Percentiles rank a stretch among this genome's conserved stretches.
Conservation (phyloP, 805 yeast species). For the Brettanomyces anomalus region DNA sequence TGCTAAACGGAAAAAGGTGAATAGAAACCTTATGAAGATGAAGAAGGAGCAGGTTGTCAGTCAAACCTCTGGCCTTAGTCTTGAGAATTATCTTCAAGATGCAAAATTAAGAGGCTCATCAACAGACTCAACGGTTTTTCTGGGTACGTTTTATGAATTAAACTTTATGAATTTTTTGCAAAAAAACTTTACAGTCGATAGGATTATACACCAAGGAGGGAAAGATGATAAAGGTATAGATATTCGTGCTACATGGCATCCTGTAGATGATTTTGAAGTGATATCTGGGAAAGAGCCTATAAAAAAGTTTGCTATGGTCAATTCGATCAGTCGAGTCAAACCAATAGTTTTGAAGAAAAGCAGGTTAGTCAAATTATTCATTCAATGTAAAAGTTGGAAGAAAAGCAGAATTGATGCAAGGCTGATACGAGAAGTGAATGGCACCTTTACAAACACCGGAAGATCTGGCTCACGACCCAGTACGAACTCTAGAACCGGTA, state of each 20-base stretch:
- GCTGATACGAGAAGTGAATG: conserved; percentile 43
- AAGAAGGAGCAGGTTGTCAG: not conserved
- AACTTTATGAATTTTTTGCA: conserved; percentile 32
- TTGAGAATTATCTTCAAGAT: conserved; percentile 26
- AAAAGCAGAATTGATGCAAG: conserved; percentile 34
- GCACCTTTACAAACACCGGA: conserved; percentile 31
- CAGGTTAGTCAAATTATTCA: conserved; percentile 32
- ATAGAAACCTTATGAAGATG: not conserved
- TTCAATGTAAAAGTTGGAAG: conserved; percentile 47
- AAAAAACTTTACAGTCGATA: conserved; percentile 27
- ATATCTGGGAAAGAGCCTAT: conserved; percentile 1
- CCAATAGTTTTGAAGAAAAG: conserved; percentile 16
- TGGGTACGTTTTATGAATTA: conserved; percentile 50
- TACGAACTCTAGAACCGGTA: not conserved
- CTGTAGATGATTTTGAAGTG: conserved; percentile 13
- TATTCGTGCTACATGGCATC: conserved; percentile 43
- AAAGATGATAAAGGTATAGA: conserved; percentile 51
- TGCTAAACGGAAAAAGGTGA: not conserved
- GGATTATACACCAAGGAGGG: conserved; percentile 42
- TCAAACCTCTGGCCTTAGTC: conserved; percentile 21
- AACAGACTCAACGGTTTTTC: conserved; percentile 39
- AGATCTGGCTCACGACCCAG: conserved; percentile 2
- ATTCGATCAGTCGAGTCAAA: conserved; percentile 16
- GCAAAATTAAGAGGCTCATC: conserved; percentile 27
- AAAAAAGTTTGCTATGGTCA: conserved; percentile 14